These are phyloP conservation scores for Taphrina flavorubra DNA, from an alignment of 1,139 yeast species.

Conservation along the genomic window DNA sequence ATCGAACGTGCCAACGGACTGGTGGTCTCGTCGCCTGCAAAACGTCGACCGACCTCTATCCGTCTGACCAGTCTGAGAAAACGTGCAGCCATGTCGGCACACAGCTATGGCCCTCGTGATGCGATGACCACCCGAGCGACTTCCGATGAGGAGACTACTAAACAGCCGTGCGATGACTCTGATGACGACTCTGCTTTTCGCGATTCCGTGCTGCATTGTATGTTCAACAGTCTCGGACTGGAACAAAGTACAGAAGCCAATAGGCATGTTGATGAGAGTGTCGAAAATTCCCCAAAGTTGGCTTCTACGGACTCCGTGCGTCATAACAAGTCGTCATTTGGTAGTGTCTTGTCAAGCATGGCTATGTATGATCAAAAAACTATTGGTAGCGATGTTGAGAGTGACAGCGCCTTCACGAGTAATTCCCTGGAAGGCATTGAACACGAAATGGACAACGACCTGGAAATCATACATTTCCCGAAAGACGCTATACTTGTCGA, in stretches of 20 bases:
- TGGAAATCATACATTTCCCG: slow-evolving; percentile 64
- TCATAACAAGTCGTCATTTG: slow-evolving; percentile 23
- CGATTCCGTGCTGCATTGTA: slow-evolving; percentile 73
- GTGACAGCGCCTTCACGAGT: slow-evolving; percentile 38
- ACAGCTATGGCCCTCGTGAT: slow-evolving; percentile 7
- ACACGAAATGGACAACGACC: slow-evolving; percentile 65
- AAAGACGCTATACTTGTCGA: slow-evolving; percentile 65
- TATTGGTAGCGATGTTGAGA: slow-evolving; percentile 37
- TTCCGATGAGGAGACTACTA: slow-evolving; percentile 10
- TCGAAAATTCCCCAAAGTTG: slow-evolving; percentile 29
- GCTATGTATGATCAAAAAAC: slow-evolving; percentile 31
- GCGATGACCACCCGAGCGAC: slow-evolving; percentile 1
- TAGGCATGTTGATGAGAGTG: slow-evolving; percentile 23
- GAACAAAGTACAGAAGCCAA: slow-evolving; percentile 48
- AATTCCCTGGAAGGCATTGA: slow-evolving; percentile 54
- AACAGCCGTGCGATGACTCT: slow-evolving; percentile 60
- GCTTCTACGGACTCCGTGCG: slow-evolving; percentile 16
- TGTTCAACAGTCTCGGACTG: slow-evolving; percentile 75
- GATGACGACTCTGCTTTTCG: slow-evolving; percentile 75
- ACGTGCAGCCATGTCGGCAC: slow-evolving; percentile 17
- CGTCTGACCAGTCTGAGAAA: slow-evolving; percentile 28
- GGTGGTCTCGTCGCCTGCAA: slow-evolving; percentile 26
- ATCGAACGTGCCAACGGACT: slow-evolving; percentile 24
- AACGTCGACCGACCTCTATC: slow-evolving; percentile 33
- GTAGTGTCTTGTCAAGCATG: slow-evolving; percentile 36